Evolutionary conservation across 352 stramenopile species (phyloP).

Genomic region (Vaucheria bursata): DNA sequence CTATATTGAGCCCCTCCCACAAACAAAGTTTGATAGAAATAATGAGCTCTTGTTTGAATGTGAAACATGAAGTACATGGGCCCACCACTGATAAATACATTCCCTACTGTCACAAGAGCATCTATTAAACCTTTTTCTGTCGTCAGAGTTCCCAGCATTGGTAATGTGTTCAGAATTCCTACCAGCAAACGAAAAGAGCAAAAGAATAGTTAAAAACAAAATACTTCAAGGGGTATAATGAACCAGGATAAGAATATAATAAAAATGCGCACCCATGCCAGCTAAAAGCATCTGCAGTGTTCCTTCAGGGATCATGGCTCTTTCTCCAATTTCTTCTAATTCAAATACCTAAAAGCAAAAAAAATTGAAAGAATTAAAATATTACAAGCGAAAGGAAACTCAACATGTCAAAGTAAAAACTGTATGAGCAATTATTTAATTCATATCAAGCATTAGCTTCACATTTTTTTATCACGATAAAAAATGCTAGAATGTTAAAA

Average conservation of each 20-base stretch:
- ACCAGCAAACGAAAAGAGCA: background rate
- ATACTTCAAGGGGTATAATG: background rate
- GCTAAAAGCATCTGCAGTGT: slow-evolving; percentile 88
- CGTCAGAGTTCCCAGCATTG: slow-evolving; percentile 89
- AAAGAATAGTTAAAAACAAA: background rate
- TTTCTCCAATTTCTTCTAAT: slow-evolving; percentile 40
- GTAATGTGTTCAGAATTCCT: slow-evolving; percentile 89
- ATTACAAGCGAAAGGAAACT: too few relatives aligned
- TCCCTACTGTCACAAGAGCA: slow-evolving; percentile 56
- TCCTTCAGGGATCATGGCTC: slow-evolving; percentile 37
- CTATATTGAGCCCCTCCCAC: slow-evolving; percentile 93
- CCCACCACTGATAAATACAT: slow-evolving; percentile 92
- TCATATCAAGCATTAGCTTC: too few relatives aligned
- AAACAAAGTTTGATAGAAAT: slow-evolving; percentile 96
- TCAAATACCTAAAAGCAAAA: slow-evolving; percentile 36
- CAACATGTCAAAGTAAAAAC: background rate
- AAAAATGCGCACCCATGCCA: slow-evolving; percentile 51
- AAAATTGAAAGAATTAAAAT: too few relatives aligned
- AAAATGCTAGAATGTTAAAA: too few relatives aligned
- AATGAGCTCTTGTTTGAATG: slow-evolving; percentile 97
- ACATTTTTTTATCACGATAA: too few relatives aligned
- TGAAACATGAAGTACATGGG: slow-evolving; percentile 99
- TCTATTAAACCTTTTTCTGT: slow-evolving; percentile 92
- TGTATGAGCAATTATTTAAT: background rate
- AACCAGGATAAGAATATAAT: background rate